Conservation (phyloP, 2,329 filamentous ascomycete species). For the Davidsoniella virescens region DNA sequence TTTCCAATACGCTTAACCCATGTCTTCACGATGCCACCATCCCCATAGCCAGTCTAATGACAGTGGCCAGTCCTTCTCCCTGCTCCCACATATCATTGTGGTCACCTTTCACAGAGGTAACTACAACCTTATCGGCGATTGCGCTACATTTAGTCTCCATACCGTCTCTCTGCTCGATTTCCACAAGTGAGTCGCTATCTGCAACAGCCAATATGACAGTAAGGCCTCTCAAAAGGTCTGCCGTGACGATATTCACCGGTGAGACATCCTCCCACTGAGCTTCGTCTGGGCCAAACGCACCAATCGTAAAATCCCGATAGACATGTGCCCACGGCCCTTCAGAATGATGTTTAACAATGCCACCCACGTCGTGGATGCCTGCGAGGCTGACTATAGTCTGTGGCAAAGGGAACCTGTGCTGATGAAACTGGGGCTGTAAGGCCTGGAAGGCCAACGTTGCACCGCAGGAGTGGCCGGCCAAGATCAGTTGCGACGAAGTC, state of each 20-base stretch:
- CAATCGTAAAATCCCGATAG: slow-evolving; percentile 29
- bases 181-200: slow-evolving; percentile 5
- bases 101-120: neutral
- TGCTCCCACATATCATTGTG: slow-evolving; percentile 11
- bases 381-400: slow-evolving; percentile 29
- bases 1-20: no score
- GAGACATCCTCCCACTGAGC: slow-evolving; percentile 25
- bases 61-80: neutral
- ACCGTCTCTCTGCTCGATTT: slow-evolving; percentile 4
- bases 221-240: neutral
- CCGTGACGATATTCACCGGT: slow-evolving; percentile 18
- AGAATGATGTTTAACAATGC: slow-evolving; percentile 17
- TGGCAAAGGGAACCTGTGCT: slow-evolving; percentile 12
- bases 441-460: slow-evolving; percentile 37
- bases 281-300: slow-evolving; percentile 29
- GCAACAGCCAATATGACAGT: slow-evolving; percentile 1
- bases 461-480: slow-evolving; percentile 47
- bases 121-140: neutral
- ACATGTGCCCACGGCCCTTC: slow-evolving; percentile 18
- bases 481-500: slow-evolving; percentile 30
- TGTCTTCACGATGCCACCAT: no score
- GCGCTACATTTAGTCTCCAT: neutral
- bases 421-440: slow-evolving; percentile 17
- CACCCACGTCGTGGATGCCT: slow-evolving; percentile 34
- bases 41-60: neutral